phyloP scores from a whole-genome alignment of 2,329 filamentous ascomycete species.

The Colletotrichum sp. region DNA sequence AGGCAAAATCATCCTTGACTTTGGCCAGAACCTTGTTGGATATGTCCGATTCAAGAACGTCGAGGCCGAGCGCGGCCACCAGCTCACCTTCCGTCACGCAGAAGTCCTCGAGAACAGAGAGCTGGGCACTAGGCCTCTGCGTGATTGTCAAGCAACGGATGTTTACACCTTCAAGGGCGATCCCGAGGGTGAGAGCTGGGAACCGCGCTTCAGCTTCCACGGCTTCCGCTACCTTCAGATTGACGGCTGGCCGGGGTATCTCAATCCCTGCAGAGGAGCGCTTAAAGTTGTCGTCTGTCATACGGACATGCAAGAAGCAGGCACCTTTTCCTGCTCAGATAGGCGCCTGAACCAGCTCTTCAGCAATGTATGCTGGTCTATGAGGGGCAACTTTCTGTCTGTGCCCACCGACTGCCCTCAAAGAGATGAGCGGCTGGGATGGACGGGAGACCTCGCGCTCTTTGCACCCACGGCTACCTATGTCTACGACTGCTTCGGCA shows the following conservation, averaged over 20 bases:
- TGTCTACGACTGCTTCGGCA: background rate
- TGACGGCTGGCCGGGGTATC: slow-evolving; percentile 35
- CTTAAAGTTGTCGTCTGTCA: slow-evolving; percentile 12
- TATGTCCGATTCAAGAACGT: slow-evolving; percentile 29
- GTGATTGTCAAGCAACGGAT: slow-evolving; percentile 39
- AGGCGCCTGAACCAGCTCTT: slow-evolving; percentile 1
- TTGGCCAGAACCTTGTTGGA: slow-evolving; percentile 50
- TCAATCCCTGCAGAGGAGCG: background rate
- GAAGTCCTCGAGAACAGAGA: slow-evolving; percentile 49
- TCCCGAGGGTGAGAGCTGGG: slow-evolving; percentile 33
- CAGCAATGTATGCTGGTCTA: slow-evolving; percentile 3
- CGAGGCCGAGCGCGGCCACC: slow-evolving; percentile 23
- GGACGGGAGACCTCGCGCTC: slow-evolving; percentile 10
- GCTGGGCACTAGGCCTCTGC: slow-evolving; percentile 40
- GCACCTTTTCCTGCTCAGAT: slow-evolving; percentile 10
- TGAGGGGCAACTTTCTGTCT: slow-evolving; percentile 19
- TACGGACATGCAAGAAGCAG: slow-evolving; percentile 7
- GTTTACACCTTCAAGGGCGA: slow-evolving; percentile 31
- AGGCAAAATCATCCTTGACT: slow-evolving; percentile 44
- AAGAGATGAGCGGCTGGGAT: slow-evolving; percentile 13
- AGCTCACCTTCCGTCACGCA: slow-evolving; percentile 39
- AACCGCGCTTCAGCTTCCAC: slow-evolving; percentile 55
- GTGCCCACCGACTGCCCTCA: slow-evolving; percentile 20
- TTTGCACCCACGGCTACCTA: slow-evolving; percentile 7
- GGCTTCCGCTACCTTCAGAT: slow-evolving; percentile 55